Evolutionary conservation across 2,329 filamentous ascomycete genomes (phyloP), one percentile per base, ranked within the genome.

Genomic region (Acrodontium crateriforme): DNA sequence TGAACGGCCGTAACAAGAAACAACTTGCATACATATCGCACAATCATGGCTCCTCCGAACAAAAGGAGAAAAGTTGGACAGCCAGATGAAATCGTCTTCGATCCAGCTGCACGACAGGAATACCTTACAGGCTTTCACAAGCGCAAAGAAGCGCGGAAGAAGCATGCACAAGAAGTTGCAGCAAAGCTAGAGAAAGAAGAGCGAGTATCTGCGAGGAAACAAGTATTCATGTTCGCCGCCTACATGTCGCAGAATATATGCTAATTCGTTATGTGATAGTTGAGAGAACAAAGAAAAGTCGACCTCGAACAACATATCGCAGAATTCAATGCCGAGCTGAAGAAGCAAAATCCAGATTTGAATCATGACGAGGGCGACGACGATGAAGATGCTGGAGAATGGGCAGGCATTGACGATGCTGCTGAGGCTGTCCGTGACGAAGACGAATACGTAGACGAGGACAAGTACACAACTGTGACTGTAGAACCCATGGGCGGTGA

Each of bases 121-220:
- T 98, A 81, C 51, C 66, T 98, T 32, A 94, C 84, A 0, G 89
- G 89, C 3, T 98, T 98, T 58, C 85, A 87, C 63, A 98, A 95
- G 66, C 78, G 89, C 55, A 95, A 94, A 56, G 60, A 80, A 29
- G 78, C 83, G 53, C 71, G 89, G 19, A 74, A 76, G 41, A 91
- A 92, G 60, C 65, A 76, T 54, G 87, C 87, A 2, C 79, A 89
- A 49, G 83, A 89, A 41, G 66, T 78, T 42, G 81, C 82, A 3
- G 74, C 71, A 24, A 78, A 82, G 55, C 74, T 69, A 50, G 83
- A 76, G 25, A 73, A 76, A 27, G 71, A 84, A 46, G 85, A 93
- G 52, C 80, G 69, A 49, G 68, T 85, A 32, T 62, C 69, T 32
- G 62, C 78, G 31, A 67, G 87, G 43, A 79, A 75, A 53, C 76